Evolutionary conservation across 2,329 filamentous ascomycete species (phyloP).

Genomic region (Colletotrichum sansevieriae): DNA sequence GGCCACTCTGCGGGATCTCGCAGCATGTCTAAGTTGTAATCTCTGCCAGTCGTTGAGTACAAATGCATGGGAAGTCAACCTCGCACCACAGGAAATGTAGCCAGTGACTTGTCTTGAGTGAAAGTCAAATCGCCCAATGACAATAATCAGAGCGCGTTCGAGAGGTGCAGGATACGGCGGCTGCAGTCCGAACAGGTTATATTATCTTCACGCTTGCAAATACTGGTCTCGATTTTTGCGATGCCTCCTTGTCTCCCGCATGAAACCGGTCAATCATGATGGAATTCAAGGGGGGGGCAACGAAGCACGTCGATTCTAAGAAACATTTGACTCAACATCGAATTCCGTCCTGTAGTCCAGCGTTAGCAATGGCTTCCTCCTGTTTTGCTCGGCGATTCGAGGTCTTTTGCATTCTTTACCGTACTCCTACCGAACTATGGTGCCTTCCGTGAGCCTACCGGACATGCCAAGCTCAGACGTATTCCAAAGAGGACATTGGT

Average conservation of each 20-base stretch:
- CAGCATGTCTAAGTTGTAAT: background rate
- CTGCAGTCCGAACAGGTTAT: background rate
- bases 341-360: background rate
- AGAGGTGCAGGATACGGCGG: constrained; percentile 2
- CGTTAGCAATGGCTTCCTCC: background rate
- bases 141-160: background rate
- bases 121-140: background rate
- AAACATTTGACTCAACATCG: background rate
- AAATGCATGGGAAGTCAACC: background rate
- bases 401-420: too few relatives aligned
- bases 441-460: too few relatives aligned
- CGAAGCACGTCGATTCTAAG: background rate
- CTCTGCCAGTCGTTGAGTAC: background rate
- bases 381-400: too few relatives aligned
- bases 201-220: background rate
- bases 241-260: background rate
- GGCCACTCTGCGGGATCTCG: constrained; percentile 1
- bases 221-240: constrained; percentile 4
- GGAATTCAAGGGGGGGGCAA: background rate
- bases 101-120: background rate
- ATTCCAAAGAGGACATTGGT: too few relatives aligned
- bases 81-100: background rate
- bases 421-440: too few relatives aligned
- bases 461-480: too few relatives aligned
- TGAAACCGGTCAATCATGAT: background rate